Percentiles rank a stretch among this genome's conserved stretches.
These are phyloP conservation scores for Paulownia fortunei DNA, from an alignment of 257 asterid species.

Conservation along the genomic window DNA sequence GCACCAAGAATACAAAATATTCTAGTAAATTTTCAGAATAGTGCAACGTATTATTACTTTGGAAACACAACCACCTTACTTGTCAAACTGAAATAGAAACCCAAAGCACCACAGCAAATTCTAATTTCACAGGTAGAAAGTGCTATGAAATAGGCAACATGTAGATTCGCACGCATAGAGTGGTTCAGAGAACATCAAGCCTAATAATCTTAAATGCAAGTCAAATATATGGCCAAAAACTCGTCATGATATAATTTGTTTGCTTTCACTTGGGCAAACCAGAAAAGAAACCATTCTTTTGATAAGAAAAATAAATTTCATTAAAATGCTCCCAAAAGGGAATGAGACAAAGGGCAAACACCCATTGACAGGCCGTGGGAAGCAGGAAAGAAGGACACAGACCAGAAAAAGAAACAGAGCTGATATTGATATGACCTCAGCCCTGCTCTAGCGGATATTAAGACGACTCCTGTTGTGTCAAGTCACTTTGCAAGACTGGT, in stretches of 20 bases:
- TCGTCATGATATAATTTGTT: constrained; percentile 4
- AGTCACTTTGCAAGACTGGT: not conserved
- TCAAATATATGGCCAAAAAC: not conserved
- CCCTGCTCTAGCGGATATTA: not conserved
- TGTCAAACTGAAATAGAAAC: not conserved
- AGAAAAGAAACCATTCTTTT: not conserved
- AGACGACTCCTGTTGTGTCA: not conserved
- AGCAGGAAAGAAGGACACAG: not conserved
- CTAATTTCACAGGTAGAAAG: constrained; percentile 4
- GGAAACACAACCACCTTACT: not conserved
- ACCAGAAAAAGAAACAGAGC: not conserved
- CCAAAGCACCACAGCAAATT: not conserved
- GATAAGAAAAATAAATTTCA: not conserved
- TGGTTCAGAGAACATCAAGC: not conserved
- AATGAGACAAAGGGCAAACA: not conserved
- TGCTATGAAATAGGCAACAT: not conserved
- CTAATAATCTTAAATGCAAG: not conserved
- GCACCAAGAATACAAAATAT: not conserved
- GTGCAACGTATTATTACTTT: not conserved
- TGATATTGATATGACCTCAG: not conserved
- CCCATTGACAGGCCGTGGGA: not conserved
- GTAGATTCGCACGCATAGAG: not conserved
- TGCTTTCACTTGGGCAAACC: constrained; percentile 1
- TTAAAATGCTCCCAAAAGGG: not conserved
- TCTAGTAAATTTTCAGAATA: not conserved